These are phyloP conservation scores for Colletotrichum gloeosporioides DNA, from an alignment of 2,329 filamentous ascomycete species.

Conservation along the genomic window DNA sequence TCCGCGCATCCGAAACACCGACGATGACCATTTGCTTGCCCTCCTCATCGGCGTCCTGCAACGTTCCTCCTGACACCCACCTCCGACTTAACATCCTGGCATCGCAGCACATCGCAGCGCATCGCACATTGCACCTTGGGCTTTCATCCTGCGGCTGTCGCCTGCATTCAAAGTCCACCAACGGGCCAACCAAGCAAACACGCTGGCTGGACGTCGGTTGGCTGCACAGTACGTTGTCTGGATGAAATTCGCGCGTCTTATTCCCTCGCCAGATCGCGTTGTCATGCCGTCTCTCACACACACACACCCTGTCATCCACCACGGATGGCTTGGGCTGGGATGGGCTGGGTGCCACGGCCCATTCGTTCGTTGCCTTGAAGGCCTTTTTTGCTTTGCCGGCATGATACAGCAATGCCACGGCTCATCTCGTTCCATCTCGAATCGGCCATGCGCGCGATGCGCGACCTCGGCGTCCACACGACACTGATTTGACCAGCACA, in stretches of 20 bases:
- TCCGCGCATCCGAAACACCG: neutral
- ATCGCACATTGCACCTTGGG: neutral
- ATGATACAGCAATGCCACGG: slow-evolving; percentile 5
- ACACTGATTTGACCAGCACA: slow-evolving; percentile 2
- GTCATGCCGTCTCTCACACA: neutral
- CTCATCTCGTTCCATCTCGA: neutral
- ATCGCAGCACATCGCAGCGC: neutral
- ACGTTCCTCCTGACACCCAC: neutral
- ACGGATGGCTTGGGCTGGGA: neutral
- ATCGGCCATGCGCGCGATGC: neutral
- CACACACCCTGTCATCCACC: neutral
- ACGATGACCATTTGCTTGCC: neutral
- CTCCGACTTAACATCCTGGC: neutral
- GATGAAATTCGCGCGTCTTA: neutral
- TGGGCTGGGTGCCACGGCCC: neutral
- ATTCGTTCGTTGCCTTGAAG: neutral
- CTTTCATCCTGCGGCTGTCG: neutral
- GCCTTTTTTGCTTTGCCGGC: neutral
- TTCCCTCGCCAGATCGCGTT: neutral
- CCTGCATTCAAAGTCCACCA: neutral
- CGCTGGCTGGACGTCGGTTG: neutral
- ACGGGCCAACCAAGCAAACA: neutral
- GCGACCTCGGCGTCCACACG: neutral
- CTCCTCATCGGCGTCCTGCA: neutral
- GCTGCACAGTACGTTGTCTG: neutral